Base-by-base conservation (phyloP, 83 land plant species). In the Thuja plicata region DNA sequence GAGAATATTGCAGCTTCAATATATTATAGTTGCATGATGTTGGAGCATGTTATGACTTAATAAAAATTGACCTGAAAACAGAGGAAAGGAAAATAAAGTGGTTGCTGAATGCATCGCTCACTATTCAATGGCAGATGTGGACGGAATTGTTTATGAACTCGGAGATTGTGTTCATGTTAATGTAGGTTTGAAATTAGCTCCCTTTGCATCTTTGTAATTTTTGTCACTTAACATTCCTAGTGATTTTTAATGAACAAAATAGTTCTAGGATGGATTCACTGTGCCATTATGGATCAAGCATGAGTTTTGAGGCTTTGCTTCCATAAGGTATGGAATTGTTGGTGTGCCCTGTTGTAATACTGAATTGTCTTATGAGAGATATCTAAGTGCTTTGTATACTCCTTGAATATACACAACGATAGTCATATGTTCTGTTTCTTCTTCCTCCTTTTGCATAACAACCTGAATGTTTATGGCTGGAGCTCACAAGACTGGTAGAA, bases 161-260 rank as follows among this genome's bases (percentile, higher is more conserved):
- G 94, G 94, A 30, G 92, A 93, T 74, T 91, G 94, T 88, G 94
- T 92, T 54, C 71, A 87, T 85, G 80, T 92, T 35, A 66, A 92
- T 88, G 93, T 92, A 86, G 37, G 92, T 84, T 66, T 40, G 35
- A 43, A 52, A 27, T 55, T 45, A 19, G 60, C 27, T 41, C 46
- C 27, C 83, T 27, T 66, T 66, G 30, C 71, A 66, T 27, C 30
- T 66, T 27, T 66, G n/a, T 66, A 27, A 27, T 27, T 66, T 27
- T 66, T 21, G 71, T 66, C 71, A 5, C 8, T 66, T 66, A 66
- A 66, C 30, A 19, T 24, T 27, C 71, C 30, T 66, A 66, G 27
- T 24, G 71, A 66, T 66, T 66, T 66, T 66, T 66, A 66, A 6
- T 21, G 27, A 24, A 21, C 27, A 66, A 66, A 66, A 62, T 24